These are phyloP conservation scores for Vigna trinervia DNA, from an alignment of 306 rosid species.

Conservation along the genomic window DNA sequence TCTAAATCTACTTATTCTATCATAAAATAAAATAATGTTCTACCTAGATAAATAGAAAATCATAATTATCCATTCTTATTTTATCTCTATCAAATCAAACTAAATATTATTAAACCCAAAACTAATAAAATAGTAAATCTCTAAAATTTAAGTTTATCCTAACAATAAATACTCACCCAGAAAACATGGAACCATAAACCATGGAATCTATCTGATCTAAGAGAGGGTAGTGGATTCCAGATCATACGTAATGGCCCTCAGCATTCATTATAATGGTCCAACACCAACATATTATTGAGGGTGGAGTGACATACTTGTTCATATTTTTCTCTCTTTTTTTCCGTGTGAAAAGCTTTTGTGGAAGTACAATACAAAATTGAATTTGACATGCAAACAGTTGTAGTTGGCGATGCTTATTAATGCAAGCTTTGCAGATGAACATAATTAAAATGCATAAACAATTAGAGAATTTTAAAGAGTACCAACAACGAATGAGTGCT, in stretches of 20 bases:
- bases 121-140: too few relatives aligned
- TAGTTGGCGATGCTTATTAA: background rate
- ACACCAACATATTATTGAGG: background rate
- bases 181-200: background rate
- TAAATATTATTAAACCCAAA: too few relatives aligned
- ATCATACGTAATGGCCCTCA: background rate
- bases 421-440: constrained; percentile 52
- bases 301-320: background rate
- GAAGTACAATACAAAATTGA: too few relatives aligned
- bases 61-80: too few relatives aligned
- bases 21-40: too few relatives aligned
- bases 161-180: too few relatives aligned
- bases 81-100: too few relatives aligned
- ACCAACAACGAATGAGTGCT: constrained; percentile 54
- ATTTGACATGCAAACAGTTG: background rate
- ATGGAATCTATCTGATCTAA: background rate
- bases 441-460: constrained; percentile 63
- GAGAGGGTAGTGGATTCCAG: background rate
- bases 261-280: background rate
- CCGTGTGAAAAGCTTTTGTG: background rate
- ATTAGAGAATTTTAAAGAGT: constrained; percentile 56
- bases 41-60: too few relatives aligned
- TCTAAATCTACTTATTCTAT: too few relatives aligned
- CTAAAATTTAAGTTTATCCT: too few relatives aligned
- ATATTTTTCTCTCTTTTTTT: background rate